Evolutionary conservation across 208 protist genomes (phyloP), one percentile per base, ranked within the genome.

Genomic region (Leishmania lainsoni): DNA sequence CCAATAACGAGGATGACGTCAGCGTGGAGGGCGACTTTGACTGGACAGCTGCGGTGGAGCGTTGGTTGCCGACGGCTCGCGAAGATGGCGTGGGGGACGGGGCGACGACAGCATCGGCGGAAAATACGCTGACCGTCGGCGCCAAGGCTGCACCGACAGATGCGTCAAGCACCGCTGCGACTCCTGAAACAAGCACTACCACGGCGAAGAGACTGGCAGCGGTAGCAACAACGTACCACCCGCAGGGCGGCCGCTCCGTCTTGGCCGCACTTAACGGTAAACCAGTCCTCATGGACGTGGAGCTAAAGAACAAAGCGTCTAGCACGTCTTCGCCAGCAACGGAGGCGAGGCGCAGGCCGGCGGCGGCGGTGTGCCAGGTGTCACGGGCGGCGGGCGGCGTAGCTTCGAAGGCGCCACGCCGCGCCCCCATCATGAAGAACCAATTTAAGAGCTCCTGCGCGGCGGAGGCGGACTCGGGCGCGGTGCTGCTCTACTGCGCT

Each of bases 401-500:
- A 48, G 51, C 70, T 2, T 58, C 32, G n/a, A 35, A 59, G 26
- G n/a, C 75, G 54, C 65, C 52, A 14, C 81, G 79, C 49, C 87
- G 84, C 26, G 69, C 76, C 10, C 87, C 87, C 26, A 72, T 93
- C 56, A 86, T 87, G 76, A 78, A 65, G 45, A 93, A 93, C 84
- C 76, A 90, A 26, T 93, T 93, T 72, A 85, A 87, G 61, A 90
- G 88, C 65, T 89, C 86, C 10, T 93, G 90, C 83, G 81, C 79
- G 20, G 83, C 87, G 22, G 85, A 82, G 45, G 83, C 72, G n/a
- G 86, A 76, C 35, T 86, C 82, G 8, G 82, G 63, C 26, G 84
- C 81, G 16, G 76, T 92, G 52, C 81, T 90, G 75, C 81, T 92
- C 22, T 92, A 92, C 78, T 87, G 72, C 72, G 85, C 82, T 0